Evolutionary conservation across 2,329 filamentous ascomycete species (phyloP), one percentile per base, ranked within the genome.

Genomic region (Claviceps paspali): DNA sequence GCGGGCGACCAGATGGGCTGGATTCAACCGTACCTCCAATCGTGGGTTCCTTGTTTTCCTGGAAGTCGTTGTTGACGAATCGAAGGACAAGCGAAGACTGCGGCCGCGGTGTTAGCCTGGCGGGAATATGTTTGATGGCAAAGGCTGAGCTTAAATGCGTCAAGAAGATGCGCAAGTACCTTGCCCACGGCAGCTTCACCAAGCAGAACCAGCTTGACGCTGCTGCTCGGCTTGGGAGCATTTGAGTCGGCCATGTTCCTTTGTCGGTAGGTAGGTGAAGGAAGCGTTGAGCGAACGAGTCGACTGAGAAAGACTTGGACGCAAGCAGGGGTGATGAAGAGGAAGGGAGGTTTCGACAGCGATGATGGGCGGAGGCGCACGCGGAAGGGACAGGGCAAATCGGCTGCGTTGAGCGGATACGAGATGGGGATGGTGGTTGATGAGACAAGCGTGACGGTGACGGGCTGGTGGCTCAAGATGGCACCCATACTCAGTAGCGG

Each of bases 41-140:
- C 47, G 91, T 98, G 44, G 91, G 91, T 61, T 98, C 91, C 70
- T 96, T 96, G 65, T 96, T 96, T 65, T 96, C 91, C 68, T 98
- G 91, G 55, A 98, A 98, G 63, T 96, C 88, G 65, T 98, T 91
- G 72, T 96, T 96, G 57, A 98, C 91, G 63, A 98, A 98, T 55
- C 91, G 85, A 56, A 98, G 73, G 45, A 98, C 91, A 41, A 98
- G 78, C 32, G 91, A 98, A 35, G 91, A 96, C 91, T 93, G 26
- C 26, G 14, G 53, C 42, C 27, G 38, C 45, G 38, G 35, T 38
- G 45, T 53, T 43, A 60, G 46, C 29, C 21, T 21, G 19, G 18
- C 10, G 23, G 23, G 22, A 29, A 22, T 23, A 34, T 6, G 21
- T 19, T 35, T 12, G 6, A 12, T 18, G n/a, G 6, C 19, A 27